Conservation (phyloP, 2,329 filamentous ascomycete species). For the Leptosphaerulina australis region DNA sequence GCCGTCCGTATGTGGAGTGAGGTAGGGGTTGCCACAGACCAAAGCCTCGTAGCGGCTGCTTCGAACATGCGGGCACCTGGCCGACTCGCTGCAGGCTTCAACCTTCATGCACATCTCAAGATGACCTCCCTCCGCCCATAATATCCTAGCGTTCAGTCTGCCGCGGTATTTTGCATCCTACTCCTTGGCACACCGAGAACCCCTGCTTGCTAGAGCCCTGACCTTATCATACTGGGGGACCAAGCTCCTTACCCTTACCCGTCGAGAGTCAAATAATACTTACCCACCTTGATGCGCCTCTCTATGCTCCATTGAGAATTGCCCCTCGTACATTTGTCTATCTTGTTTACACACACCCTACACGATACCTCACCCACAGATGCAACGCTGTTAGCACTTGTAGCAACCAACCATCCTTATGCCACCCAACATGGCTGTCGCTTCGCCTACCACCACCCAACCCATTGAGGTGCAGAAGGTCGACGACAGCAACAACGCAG, state of each 20-base stretch:
- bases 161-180: conserved; percentile 43
- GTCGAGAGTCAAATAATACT: conserved; percentile 48
- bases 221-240: conserved; percentile 47
- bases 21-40: conserved; percentile 43
- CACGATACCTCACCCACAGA: conserved; percentile 41
- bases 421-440: conserved; percentile 39
- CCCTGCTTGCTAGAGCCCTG: conserved; percentile 38
- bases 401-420: conserved; percentile 11
- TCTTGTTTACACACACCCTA: conserved; percentile 42
- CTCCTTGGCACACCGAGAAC: conserved; percentile 37
- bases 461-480: conserved; percentile 42
- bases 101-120: conserved; percentile 40
- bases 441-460: conserved; percentile 41
- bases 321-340: conserved; percentile 45
- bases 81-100: conserved; percentile 40
- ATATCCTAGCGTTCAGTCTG: conserved; percentile 42
- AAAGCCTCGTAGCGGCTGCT: conserved; percentile 42
- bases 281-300: conserved; percentile 47
- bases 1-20: conserved; percentile 45
- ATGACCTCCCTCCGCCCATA: conserved; percentile 39
- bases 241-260: conserved; percentile 41
- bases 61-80: conserved; percentile 44
- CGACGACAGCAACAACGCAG: conserved; percentile 36
- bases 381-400: conserved; percentile 36
- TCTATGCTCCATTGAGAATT: conserved; percentile 47